Evolutionary conservation across 331 rosid species (phyloP), one percentile per base, ranked within the genome.

Genomic region (Malus hybrid): DNA sequence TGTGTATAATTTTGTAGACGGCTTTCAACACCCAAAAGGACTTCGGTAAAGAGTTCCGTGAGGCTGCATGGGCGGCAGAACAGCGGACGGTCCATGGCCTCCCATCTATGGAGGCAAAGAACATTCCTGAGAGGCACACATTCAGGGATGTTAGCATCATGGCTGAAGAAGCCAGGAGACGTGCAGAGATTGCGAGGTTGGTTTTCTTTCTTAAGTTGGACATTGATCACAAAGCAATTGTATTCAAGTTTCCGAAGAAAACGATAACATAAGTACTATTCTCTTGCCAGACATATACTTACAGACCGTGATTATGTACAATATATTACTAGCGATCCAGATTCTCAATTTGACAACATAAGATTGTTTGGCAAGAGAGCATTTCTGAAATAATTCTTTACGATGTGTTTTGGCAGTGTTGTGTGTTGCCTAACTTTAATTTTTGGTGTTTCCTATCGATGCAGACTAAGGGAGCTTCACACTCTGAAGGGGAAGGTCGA

Each of bases 381-480:
- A 10, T 22, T n/a, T 22, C 50, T 2, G 6, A 44, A 10, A 44
- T 44, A 44, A 44, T 11, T 44, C 0, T 10, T 44, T 44, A 44
- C 50, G 0, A 44, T 44, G 1, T 44, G 57, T n/a, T 13, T 7
- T 19, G 70, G 70, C 8, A 0, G 9, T 18, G 24, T 65, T 65
- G 15, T 34, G 5, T 9, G 22, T 9, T 36, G n/a, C 32, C 20
- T 48, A 18, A 5, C 29, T 29, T 10, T 19, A 13, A 15, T 31
- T 63, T 27, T 33, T 59, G 61, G 22, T 56, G 15, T 50, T 50
- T 65, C 29, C 8, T 67, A 48, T 32, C 55, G 13, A 65, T 84
- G 85, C 76, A 89, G 94, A 82, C 54, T 90, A 80, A 86, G 95
- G 80, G 95, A 89, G 79, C 90, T 89, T 84, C 92, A 86, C 84